These are phyloP conservation scores for Ananas comosus DNA, from an alignment of 176 grass and related monocot genomes.

Conservation along the genomic window DNA sequence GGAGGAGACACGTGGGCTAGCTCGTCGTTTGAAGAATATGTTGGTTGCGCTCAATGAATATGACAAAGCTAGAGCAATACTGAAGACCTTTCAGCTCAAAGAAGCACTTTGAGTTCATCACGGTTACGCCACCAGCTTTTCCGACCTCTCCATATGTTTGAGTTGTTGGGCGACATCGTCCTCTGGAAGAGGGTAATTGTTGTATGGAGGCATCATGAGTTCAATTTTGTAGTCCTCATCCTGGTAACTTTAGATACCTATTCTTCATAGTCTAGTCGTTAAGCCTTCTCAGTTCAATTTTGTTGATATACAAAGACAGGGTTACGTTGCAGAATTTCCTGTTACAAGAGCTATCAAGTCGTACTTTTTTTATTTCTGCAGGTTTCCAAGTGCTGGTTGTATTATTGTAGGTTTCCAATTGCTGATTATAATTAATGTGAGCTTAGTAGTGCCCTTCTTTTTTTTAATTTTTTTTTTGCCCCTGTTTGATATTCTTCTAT, in stretches of 20 bases:
- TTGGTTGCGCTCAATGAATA: slow-evolving; percentile 62
- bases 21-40: slow-evolving; percentile 70
- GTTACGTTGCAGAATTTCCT: no score
- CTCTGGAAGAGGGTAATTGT: background rate
- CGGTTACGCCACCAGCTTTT: no score
- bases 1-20: slow-evolving; percentile 51
- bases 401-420: no score
- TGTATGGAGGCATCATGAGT: background rate
- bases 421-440: no score
- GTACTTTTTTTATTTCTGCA: no score
- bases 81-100: slow-evolving; percentile 64
- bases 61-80: slow-evolving; percentile 76
- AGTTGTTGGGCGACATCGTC: background rate
- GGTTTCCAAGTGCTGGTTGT: no score
- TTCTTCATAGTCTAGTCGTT: background rate
- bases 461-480: no score
- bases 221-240: background rate
- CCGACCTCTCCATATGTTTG: background rate
- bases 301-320: background rate
- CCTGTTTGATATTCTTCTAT: no score
- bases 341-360: no score
- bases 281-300: background rate
- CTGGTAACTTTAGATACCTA: background rate
- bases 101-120: slow-evolving; percentile 57
- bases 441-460: no score